Evolutionary conservation across 1,284 basidiomycete genomes (phyloP), one percentile per base, ranked within the genome.

Genomic region (Cryptococcus sp.): DNA sequence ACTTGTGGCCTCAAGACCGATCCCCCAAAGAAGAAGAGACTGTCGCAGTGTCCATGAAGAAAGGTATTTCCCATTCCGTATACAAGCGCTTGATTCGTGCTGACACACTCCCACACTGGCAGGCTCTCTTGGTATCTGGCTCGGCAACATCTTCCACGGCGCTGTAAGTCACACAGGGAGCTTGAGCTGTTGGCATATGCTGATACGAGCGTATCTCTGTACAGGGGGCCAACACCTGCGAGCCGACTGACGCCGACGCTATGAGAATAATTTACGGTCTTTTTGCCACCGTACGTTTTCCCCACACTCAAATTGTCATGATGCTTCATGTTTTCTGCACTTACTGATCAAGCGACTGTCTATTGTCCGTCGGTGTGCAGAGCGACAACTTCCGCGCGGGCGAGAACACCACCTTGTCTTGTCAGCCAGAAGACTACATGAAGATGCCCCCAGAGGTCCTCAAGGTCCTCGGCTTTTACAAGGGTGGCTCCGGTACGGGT

Each of bases 391-490:
- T 66, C 57, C 61, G 64, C 15, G 58, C 60, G 53, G 61, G 64
- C 10, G 64, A 66, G 48, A 51, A 50, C 31, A 66, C 64, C 45
- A 52, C 59, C n/a, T 47, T 61, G 20, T 50, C 59, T 7, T 61
- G 59, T 52, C 61, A 56, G 40, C 59, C 64, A 2, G 64, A 64
- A 49, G 61, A 59, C 17, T 63, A 40, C 59, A 61, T 44, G 54
- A 66, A 66, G 50, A 66, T 66, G 64, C 56, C 64, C 8, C 64
- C 64, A 16, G 53, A 58, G 19, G 59, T 66, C 8, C 49, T 66
- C 15, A 54, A 50, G 23, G 41, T 66, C 1, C 48, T 66, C 5
- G 64, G 64, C 17, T 56, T 64, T 39, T 64, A 64, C 54, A 55
- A 53, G 40, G 64, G 64, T 6, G 25, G 27, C 31, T 56, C 61